Evolutionary conservation across 2,329 filamentous ascomycete species (phyloP).

Genomic region (Fusarium sp.): DNA sequence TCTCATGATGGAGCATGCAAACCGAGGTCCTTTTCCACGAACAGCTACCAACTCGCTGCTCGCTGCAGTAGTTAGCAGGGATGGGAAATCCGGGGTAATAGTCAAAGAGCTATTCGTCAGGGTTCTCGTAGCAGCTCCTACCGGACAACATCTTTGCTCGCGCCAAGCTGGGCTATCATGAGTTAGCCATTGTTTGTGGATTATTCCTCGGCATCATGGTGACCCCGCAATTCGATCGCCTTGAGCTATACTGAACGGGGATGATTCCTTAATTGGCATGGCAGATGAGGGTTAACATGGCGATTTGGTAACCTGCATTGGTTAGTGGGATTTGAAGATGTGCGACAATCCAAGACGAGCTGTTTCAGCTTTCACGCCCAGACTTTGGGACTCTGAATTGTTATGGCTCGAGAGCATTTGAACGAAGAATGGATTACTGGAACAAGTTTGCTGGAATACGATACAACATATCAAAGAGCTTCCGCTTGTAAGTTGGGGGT

Average conservation of each 20-base stretch:
- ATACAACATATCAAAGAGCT: not conserved
- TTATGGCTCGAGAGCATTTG: not conserved
- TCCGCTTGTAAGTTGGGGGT: not conserved
- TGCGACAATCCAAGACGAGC: not conserved
- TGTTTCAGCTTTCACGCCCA: not conserved
- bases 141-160: not conserved
- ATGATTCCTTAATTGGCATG: conserved; percentile 16
- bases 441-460: not conserved
- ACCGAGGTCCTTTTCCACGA: conserved; percentile 25
- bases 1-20: conserved; percentile 8
- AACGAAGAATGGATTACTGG: not conserved
- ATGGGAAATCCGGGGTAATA: conserved; percentile 18
- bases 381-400: not conserved
- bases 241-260: conserved; percentile 8
- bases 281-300: conserved; percentile 21
- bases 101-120: conserved; percentile 13
- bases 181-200: conserved; percentile 2
- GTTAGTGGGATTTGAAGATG: conserved; percentile 33
- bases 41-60: conserved; percentile 28
- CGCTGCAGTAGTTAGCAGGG: conserved; percentile 7
- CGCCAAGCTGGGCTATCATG: conserved; percentile 4
- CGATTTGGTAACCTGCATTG: conserved; percentile 43
- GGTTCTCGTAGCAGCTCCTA: not conserved
- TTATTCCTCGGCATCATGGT: conserved; percentile 7
- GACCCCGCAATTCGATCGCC: conserved; percentile 31